These are phyloP conservation scores for Mycena epipterygia DNA, from an alignment of 768 basidiomycete genomes.

Conservation along the genomic window DNA sequence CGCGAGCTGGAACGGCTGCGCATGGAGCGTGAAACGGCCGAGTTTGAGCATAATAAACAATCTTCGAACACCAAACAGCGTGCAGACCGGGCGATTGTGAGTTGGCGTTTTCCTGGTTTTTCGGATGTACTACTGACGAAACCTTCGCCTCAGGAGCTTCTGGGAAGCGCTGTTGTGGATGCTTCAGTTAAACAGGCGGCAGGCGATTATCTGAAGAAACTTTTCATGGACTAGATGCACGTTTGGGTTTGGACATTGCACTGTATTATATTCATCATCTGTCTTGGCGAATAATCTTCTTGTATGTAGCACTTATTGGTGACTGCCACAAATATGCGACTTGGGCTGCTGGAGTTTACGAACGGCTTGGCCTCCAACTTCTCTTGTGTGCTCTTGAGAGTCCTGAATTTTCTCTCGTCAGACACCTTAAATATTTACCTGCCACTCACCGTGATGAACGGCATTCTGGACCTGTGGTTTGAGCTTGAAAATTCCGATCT, in stretches of 20 bases:
- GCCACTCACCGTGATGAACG: no score
- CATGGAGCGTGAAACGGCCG: conserved; percentile 68
- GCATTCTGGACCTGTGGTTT: no score
- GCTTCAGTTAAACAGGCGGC: conserved; percentile 75
- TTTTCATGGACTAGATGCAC: conserved; percentile 58
- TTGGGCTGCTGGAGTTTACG: no score
- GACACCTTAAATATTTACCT: no score
- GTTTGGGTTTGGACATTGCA: conserved; percentile 4
- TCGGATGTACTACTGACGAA: conserved; percentile 7
- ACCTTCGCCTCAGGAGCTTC: conserved; percentile 57
- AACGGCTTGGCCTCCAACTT: no score
- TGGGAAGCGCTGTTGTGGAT: conserved; percentile 71
- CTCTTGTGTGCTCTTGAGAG: no score
- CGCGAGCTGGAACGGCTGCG: conserved; percentile 67
- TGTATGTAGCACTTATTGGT: no score
- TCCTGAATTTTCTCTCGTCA: no score
- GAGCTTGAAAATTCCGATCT: no score
- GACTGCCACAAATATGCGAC: no score
- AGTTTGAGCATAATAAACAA: conserved; percentile 67
- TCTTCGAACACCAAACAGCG: conserved; percentile 69
- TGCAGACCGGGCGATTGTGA: conserved; percentile 73
- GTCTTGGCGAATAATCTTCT: background rate
- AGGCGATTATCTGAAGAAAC: conserved; percentile 78
- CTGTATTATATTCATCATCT: conserved; percentile 23
- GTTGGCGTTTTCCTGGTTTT: conserved; percentile 35